phyloP scores from a whole-genome alignment of 371 early-diverging fungal genomes.

The Encephalitozoon intestinalis region DNA sequence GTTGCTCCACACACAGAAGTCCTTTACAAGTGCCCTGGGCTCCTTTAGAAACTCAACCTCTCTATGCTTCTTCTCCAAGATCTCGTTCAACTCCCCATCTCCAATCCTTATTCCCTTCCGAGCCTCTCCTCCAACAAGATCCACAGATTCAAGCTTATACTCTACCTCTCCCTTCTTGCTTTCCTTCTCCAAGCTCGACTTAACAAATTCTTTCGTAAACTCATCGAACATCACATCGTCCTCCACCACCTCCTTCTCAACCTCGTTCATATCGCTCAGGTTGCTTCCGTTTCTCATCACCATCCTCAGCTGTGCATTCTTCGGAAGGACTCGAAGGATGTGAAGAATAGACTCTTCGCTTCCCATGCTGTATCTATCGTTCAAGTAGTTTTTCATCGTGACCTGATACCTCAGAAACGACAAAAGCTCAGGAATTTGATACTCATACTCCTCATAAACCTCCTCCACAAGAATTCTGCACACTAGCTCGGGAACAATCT shows the following conservation, averaged over 20 bases:
- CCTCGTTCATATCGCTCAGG: not conserved
- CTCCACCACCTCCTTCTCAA: not conserved
- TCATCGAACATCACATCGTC: constrained; percentile 7
- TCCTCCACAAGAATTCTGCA: constrained; percentile 1
- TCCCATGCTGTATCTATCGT: not conserved
- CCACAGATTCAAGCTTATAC: not conserved
- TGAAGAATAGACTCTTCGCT: constrained; percentile 27
- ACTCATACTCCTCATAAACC: not conserved
- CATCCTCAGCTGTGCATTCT: constrained; percentile 5
- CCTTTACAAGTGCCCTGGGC: not conserved
- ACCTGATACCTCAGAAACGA: constrained; percentile 8
- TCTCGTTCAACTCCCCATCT: not conserved
- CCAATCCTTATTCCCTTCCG: not conserved
- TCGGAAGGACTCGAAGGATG: constrained; percentile 16
- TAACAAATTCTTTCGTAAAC: constrained; percentile 2
- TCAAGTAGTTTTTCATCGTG: constrained; percentile 4
- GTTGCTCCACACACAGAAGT: not conserved
- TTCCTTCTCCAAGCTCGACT: not conserved
- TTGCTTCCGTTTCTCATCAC: not conserved
- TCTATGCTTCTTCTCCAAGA: not conserved
- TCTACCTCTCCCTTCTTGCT: not conserved
- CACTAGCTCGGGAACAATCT: not conserved
- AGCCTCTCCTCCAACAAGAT: constrained; percentile 1
- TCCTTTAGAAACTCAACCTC: not conserved
- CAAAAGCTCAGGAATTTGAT: not conserved